These are phyloP conservation scores for Seminavis robusta DNA, from an alignment of 108 stramenopile genomes.

Conservation along the genomic window DNA sequence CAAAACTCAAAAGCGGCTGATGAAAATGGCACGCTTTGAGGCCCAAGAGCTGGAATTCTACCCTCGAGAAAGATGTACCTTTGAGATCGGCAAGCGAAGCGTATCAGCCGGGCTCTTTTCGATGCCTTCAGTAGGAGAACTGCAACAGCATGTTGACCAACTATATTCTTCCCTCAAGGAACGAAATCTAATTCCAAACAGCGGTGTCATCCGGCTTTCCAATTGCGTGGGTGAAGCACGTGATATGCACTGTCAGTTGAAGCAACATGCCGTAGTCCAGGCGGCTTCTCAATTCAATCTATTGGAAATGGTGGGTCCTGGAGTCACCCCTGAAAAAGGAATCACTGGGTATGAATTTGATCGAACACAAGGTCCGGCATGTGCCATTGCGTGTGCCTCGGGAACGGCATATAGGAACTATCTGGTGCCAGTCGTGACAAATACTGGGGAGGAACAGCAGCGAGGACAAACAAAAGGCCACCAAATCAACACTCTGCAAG, in stretches of 20 bases:
- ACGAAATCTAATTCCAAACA: too few relatives aligned
- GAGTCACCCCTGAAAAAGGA: slow-evolving; percentile 28
- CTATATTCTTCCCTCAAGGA: background rate
- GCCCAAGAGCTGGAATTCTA: too few relatives aligned
- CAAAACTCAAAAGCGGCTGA: too few relatives aligned
- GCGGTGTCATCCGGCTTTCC: too few relatives aligned
- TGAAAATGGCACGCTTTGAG: too few relatives aligned
- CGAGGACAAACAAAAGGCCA: slow-evolving; percentile 3
- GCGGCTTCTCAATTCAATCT: slow-evolving; percentile 53
- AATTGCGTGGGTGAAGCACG: background rate
- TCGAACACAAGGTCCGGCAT: slow-evolving; percentile 46
- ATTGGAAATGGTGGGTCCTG: slow-evolving; percentile 35
- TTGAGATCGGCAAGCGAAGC: too few relatives aligned
- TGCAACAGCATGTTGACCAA: too few relatives aligned
- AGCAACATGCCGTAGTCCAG: slow-evolving; percentile 24
- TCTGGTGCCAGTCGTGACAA: slow-evolving; percentile 14
- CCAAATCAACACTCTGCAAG: slow-evolving; percentile 16
- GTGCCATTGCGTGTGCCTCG: slow-evolving; percentile 40
- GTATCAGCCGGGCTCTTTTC: too few relatives aligned
- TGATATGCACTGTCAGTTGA: background rate
- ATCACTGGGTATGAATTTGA: slow-evolving; percentile 23
- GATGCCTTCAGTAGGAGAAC: too few relatives aligned
- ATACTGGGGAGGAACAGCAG: background rate
- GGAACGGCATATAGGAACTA: slow-evolving; percentile 48
- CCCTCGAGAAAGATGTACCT: too few relatives aligned